Conservation (phyloP, 306 rosid species). For the Ormosia semicastrata region DNA sequence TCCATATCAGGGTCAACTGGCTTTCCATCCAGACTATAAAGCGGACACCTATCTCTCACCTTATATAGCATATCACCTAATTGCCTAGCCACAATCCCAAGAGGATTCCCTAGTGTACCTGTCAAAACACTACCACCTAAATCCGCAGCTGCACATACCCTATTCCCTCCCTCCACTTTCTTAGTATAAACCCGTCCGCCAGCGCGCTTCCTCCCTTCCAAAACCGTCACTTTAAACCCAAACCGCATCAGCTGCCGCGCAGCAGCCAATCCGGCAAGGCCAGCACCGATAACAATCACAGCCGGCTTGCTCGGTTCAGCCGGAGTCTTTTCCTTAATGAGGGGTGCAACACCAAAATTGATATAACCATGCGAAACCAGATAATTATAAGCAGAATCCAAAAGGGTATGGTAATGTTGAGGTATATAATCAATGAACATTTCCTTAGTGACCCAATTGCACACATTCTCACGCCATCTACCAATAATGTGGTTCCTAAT, state of each 20-base stretch:
- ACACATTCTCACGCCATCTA: slow-evolving; percentile 88
- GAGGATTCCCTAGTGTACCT: slow-evolving; percentile 89
- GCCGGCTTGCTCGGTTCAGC: slow-evolving; percentile 52
- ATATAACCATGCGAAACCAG: slow-evolving; percentile 76
- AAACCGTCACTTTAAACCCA: slow-evolving; percentile 80
- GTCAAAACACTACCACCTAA: slow-evolving; percentile 99
- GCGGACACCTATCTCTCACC: slow-evolving; percentile 89
- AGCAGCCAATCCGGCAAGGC: slow-evolving; percentile 91
- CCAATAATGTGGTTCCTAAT: slow-evolving; percentile 90
- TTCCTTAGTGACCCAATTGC: slow-evolving; percentile 74
- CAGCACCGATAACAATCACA: slow-evolving; percentile 79
- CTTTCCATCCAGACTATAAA: slow-evolving; percentile 74
- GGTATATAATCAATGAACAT: slow-evolving; percentile 66
- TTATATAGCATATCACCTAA: slow-evolving; percentile 79
- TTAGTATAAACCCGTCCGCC: slow-evolving; percentile 90
- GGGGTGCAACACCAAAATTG: slow-evolving; percentile 74
- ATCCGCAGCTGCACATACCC: slow-evolving; percentile 84
- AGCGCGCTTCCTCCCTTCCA: slow-evolving; percentile 87
- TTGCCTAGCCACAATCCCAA: slow-evolving; percentile 85
- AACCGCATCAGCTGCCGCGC: slow-evolving; percentile 85
- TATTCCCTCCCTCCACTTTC: slow-evolving; percentile 94
- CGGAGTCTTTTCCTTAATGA: slow-evolving; percentile 63
- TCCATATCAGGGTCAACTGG: slow-evolving; percentile 82
- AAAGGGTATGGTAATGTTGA: slow-evolving; percentile 55
- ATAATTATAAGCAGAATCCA: slow-evolving; percentile 75